Evolutionary conservation across 352 stramenopile species (phyloP).

Genomic region (Globisporangium paddicum): DNA sequence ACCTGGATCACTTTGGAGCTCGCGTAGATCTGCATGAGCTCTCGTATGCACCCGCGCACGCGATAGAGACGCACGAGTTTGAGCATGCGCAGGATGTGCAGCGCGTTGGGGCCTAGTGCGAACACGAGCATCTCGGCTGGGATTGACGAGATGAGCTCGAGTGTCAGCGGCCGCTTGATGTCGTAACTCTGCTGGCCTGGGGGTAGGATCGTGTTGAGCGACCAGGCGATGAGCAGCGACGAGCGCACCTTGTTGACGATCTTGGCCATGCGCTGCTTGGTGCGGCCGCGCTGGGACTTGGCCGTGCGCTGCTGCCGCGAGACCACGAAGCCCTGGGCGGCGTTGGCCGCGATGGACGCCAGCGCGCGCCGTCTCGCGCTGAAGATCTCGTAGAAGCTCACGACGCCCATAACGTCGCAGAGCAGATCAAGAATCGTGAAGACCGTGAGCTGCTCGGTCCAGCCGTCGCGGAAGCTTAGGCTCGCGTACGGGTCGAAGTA

Average conservation of each 20-base stretch:
- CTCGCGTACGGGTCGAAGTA: slow-evolving; percentile 34
- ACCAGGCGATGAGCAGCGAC: slow-evolving; percentile 44
- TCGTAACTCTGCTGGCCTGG: slow-evolving; percentile 17
- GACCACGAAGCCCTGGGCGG: slow-evolving; percentile 12
- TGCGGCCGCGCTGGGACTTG: not conserved
- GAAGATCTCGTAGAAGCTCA: slow-evolving; percentile 53
- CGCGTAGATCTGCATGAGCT: slow-evolving; percentile 46
- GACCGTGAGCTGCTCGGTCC: slow-evolving; percentile 43
- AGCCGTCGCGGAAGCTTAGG: slow-evolving; percentile 16
- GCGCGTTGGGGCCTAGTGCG: slow-evolving; percentile 35
- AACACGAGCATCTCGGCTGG: slow-evolving; percentile 48
- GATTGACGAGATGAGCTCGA: slow-evolving; percentile 44
- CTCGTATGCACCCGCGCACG: slow-evolving; percentile 30
- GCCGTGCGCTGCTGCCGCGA: slow-evolving; percentile 14
- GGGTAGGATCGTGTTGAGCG: slow-evolving; percentile 60
- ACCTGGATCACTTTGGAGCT: slow-evolving; percentile 34
- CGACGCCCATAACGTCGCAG: slow-evolving; percentile 34
- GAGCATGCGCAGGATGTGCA: slow-evolving; percentile 48
- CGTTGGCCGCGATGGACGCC: slow-evolving; percentile 28
- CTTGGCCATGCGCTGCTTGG: slow-evolving; percentile 6
- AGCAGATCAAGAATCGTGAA: slow-evolving; percentile 49
- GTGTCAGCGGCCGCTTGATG: slow-evolving; percentile 31
- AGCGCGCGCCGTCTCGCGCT: slow-evolving; percentile 29
- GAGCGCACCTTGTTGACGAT: slow-evolving; percentile 23
- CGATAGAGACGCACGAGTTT: slow-evolving; percentile 61